A percentile compares a stretch with the other conserved stretches of the same genome.
phyloP scores from a whole-genome alignment of 305 asterid species.

The Fraxinus ornus region DNA sequence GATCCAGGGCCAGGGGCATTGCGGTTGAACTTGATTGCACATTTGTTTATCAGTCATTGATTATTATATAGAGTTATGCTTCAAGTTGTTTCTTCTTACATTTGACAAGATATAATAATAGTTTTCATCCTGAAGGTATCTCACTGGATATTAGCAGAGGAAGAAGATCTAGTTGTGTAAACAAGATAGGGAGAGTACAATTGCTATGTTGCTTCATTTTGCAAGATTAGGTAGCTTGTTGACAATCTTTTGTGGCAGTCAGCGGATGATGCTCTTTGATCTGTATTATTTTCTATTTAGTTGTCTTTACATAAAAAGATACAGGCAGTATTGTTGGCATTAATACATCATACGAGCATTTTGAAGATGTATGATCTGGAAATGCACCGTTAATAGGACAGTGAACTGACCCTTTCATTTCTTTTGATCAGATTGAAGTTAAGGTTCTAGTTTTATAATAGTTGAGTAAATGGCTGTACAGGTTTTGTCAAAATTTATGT shows the following conservation, averaged over 20 bases:
- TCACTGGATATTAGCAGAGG: not conserved
- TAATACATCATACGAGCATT: not conserved
- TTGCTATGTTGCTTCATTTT: not conserved
- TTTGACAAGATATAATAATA: not conserved
- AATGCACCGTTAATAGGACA: not conserved
- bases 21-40: not conserved
- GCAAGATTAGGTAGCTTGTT: not conserved
- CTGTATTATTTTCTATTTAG: not conserved
- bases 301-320: not conserved
- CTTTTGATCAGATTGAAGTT: not conserved
- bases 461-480: not conserved
- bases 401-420: not conserved
- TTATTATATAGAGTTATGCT: not conserved
- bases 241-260: not conserved
- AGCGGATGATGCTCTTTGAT: not conserved
- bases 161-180: not conserved
- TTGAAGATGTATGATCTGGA: not conserved
- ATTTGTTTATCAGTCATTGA: not conserved
- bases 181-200: not conserved
- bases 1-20: not conserved
- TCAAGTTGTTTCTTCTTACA: not conserved
- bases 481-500: not conserved
- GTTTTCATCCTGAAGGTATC: not conserved
- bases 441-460: conserved; percentile 6
- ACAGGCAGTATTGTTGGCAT: not conserved